Base-by-base conservation (phyloP, 192 early-diverging fungal species). In the Diversispora epigaea region DNA sequence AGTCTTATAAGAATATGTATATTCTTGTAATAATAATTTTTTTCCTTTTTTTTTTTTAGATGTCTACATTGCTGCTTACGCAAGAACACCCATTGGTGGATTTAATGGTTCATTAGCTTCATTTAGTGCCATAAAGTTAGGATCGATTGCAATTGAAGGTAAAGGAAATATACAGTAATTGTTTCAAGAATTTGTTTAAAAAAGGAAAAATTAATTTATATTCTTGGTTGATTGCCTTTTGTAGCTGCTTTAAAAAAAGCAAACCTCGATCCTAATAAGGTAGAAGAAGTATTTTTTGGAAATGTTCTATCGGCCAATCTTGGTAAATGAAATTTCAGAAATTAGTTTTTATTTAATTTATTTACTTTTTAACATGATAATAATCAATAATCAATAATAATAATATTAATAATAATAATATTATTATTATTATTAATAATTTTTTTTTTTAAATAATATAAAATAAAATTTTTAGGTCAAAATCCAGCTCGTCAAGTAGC, bases 41-140 rank as follows among this genome's bases (percentile, higher is more conserved):
- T 32, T 32, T 32, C 25, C 25, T 54, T 54, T 17, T 54, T 54
- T 0, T 54, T 17, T 54, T 54, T 54, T 14, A 73, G 72, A 58
- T n/a, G 97, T 93, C 73, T 98, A 93, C 79, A 96, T 98, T 81
- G 92, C 93, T 64, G 91, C 94, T 70, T 86, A 91, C 64, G 92
- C 89, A 47, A 92, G 97, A 79, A 98, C 97, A 6, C 93, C 97
- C 49, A 86, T 97, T 71, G 97, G 96, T 63, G 88, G 91, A 43
- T 96, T 97, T 83, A 92, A 92, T 60, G 96, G 97, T 19, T 91
- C 93, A 3, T 87, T 98, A 19, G 83, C 94, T 41, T 89, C 93
- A 45, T 85, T 97, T 70, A 80, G 88, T 22, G 96, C 97, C 43
- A 82, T 85, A 54, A 84, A 96, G 79, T 92, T 98, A 52, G 97